phyloP scores from a whole-genome alignment of 257 asterid genomes.

The Capsicum chinense region DNA sequence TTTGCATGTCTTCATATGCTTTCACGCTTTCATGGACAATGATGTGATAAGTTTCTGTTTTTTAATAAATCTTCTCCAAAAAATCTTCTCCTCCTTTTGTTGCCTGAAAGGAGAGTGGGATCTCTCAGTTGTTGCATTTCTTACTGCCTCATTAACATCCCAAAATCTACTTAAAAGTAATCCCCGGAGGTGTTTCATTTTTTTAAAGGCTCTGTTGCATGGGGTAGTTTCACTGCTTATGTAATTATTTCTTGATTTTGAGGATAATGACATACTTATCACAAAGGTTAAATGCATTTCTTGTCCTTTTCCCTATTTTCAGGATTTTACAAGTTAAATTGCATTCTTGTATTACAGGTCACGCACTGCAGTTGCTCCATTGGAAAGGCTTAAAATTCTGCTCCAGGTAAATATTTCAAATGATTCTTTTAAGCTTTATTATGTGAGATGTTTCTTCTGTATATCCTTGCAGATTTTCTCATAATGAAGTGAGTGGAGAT shows the following conservation, averaged over 20 bases:
- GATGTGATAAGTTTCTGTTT: background rate
- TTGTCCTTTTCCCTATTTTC: background rate
- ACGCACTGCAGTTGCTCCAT: conserved; percentile 98
- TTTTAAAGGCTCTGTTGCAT: background rate
- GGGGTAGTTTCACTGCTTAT: background rate
- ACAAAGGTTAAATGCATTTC: conserved; percentile 2
- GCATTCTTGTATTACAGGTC: conserved; percentile 61
- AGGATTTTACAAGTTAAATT: background rate
- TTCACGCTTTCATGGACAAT: background rate
- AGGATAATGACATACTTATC: background rate
- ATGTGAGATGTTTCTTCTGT: background rate
- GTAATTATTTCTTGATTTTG: conserved; percentile 2
- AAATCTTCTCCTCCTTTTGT: background rate
- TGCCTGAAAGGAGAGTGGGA: background rate
- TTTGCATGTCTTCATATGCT: conserved; percentile 19
- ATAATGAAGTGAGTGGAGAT: background rate
- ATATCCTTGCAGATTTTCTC: background rate
- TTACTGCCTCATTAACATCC: background rate
- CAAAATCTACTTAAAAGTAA: background rate
- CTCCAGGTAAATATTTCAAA: conserved; percentile 65
- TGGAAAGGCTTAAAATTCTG: conserved; percentile 92
- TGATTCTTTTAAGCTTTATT: background rate
- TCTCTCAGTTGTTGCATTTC: conserved; percentile 20
- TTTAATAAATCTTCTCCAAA: too few relatives aligned
- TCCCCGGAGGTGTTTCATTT: background rate